Percentiles rank a stretch among this genome's conserved stretches.
Conservation (phyloP, 768 basidiomycete genomes). For the Boletus patriciae region DNA sequence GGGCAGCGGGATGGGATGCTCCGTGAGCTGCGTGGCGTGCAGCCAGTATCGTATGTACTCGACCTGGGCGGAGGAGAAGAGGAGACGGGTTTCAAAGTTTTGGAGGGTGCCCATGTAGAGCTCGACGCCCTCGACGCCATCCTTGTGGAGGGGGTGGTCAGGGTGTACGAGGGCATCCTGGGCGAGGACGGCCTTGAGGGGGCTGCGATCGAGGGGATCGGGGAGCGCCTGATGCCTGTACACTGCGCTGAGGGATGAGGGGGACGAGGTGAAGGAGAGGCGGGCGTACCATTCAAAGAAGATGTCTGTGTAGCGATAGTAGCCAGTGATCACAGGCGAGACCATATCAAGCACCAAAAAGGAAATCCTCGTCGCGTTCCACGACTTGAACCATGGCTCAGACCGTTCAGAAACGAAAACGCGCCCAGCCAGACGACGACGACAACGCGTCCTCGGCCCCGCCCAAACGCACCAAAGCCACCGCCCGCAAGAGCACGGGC, state of each 20-base stretch:
- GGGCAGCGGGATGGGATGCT: constrained; percentile 65
- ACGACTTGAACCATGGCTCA: constrained; percentile 57
- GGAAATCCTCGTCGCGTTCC: constrained; percentile 9
- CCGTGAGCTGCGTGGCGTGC: constrained; percentile 67
- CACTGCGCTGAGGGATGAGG: neutral
- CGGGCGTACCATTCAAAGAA: constrained; percentile 72
- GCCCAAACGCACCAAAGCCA: constrained; percentile 53
- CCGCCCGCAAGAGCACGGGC: constrained; percentile 86
- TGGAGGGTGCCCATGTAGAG: constrained; percentile 74
- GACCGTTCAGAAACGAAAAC: constrained; percentile 57
- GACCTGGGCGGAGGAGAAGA: constrained; percentile 81
- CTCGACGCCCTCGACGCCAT: constrained; percentile 64
- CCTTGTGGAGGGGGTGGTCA: constrained; percentile 68
- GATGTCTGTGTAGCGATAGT: constrained; percentile 83
- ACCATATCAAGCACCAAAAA: constrained; percentile 26
- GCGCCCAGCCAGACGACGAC: constrained; percentile 30
- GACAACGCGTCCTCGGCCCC: constrained; percentile 35
- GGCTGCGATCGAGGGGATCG: constrained; percentile 55
- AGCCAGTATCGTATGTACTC: constrained; percentile 87
- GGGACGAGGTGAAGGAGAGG: neutral
- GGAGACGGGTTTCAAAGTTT: constrained; percentile 72
- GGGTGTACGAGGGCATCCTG: constrained; percentile 68
- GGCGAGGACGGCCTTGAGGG: constrained; percentile 71
- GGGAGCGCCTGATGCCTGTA: constrained; percentile 57
- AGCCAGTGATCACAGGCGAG: constrained; percentile 58